Percentiles rank a stretch among this genome's conserved stretches.
Conservation (phyloP, 805 yeast species). For the Kodamaea hsintzibuensis region DNA sequence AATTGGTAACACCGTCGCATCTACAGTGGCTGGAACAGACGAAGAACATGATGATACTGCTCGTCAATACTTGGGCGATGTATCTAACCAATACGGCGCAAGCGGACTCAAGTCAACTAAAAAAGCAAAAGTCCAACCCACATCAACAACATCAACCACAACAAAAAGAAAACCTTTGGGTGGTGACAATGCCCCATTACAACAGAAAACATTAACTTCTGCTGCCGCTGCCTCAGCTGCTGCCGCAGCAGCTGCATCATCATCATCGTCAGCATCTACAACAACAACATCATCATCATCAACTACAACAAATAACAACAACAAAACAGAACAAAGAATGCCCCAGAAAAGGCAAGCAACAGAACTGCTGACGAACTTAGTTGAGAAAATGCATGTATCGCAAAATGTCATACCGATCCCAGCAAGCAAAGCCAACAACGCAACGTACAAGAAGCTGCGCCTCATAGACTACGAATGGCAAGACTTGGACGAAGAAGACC, state of each 20-base stretch:
- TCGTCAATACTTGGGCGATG: constrained; percentile 38
- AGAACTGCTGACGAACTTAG: constrained; percentile 49
- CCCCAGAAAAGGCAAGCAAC: constrained; percentile 58
- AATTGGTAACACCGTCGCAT: background rate
- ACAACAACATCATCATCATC: background rate
- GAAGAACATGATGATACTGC: constrained; percentile 4
- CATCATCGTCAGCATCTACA: constrained; percentile 5
- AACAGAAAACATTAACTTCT: constrained; percentile 16
- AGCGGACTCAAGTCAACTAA: constrained; percentile 4
- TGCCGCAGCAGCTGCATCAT: background rate
- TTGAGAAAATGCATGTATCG: constrained; percentile 27
- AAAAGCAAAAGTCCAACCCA: background rate
- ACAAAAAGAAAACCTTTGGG: constrained; percentile 34
- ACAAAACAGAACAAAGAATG: constrained; percentile 20
- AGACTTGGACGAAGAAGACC: constrained; percentile 69
- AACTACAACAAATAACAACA: background rate
- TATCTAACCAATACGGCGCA: constrained; percentile 36
- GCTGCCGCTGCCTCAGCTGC: background rate
- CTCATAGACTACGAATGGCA: constrained; percentile 60
- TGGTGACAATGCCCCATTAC: constrained; percentile 34
- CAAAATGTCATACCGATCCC: constrained; percentile 9
- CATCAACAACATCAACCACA: constrained; percentile 2
- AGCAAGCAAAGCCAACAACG: constrained; percentile 2
- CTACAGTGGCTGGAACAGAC: constrained; percentile 1
- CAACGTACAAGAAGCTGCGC: constrained; percentile 37